Evolutionary conservation across 257 asterid genomes (phyloP), one percentile per base, ranked within the genome.

Genomic region (Paulownia fortunei): DNA sequence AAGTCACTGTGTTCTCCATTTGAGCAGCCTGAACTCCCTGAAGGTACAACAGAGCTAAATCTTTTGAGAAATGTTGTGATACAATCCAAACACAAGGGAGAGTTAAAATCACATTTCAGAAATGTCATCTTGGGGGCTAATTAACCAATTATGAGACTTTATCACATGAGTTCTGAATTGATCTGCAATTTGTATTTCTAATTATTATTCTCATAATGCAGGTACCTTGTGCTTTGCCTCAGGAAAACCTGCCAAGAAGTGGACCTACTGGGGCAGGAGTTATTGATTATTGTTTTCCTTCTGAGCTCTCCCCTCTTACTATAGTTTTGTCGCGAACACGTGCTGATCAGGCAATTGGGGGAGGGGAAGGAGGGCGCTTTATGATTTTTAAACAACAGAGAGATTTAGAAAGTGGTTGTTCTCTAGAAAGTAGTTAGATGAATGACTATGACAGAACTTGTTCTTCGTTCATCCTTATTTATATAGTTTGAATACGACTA

Each of bases 191-290:
- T 5, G 34, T 69, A 2, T 18, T 2, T 19, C 78, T 72, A 32
- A 63, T 52, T 5, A 27, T 67, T 26, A 18, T 16, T 37, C 52
- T 60, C 0, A 51, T 71, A n/a, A 65, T 78, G 64, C 84, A 87
- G 93, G 92, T 49, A 89, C 94, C 1, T 8, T 87, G 76, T 87
- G 94, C 79, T 86, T 86, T 27, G 90, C 86, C 27, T 86, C 89
- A 0, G 93, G 96, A n/a, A 88, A 85, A 77, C 91, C 87, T 54
- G 92, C 92, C 72, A 87, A 80, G 80, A 90, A 85, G 76, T 90
- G 95, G 92, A 86, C 91, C 6, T 88, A 88, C 47, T 88, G 95
- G 91, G 91, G 95, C 26, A 81, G 87, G 26, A 90, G 92, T 75
- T 90, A 86, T 69, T 88, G 79, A 85, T 46, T 34, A 26, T 19